Evolutionary conservation across 2,329 filamentous ascomycete species (phyloP), one percentile per base, ranked within the genome.

Genomic region (Pseudogymnoascus sp.): DNA sequence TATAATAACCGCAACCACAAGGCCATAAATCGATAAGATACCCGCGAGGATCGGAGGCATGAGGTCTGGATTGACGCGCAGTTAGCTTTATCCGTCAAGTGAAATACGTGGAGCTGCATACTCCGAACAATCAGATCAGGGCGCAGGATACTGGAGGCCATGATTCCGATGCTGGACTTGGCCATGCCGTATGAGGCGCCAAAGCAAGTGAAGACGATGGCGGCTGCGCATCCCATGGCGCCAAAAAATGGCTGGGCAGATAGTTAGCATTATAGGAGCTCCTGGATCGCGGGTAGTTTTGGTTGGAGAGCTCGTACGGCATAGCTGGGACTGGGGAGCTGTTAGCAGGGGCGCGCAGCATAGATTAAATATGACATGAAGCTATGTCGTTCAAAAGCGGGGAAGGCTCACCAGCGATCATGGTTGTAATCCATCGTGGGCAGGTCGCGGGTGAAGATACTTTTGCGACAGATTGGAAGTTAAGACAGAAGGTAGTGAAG

Each of bases 1-100:
- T 74, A 93, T 91, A 70, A 93, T 79, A 74, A 93, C 89, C 21
- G 89, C 91, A 66, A 92, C 88, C 78, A 93, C 90, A 69, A 93
- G 84, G 72, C 90, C 90, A 80, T 93, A 97, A 79, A 97, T 97
- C 87, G 91, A 92, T 79, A 99, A 96, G 80, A 97, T 97, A 95
- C 93, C 94, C 81, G 94, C 92, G 91, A 99, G 97, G 86, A 99
- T 96, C 79, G 97, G 92, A 76, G 93, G 93, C 70, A 97, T 92
- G 77, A 97, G 96, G 84, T 97, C 93, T 97, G 70, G 4, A 31
- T 17, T 33, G 27, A 8, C 62, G 59, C 63, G 59, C 27, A n/a
- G 41, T 55, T 41, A 59, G 58, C 58, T 10, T 27, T 39, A 15
- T 41, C 7, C 15, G 10, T 12, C 17, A 17, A 9, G 5, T 2